Base-by-base conservation (phyloP, 148 eudicot species). In the Chenopodium formosanum region DNA sequence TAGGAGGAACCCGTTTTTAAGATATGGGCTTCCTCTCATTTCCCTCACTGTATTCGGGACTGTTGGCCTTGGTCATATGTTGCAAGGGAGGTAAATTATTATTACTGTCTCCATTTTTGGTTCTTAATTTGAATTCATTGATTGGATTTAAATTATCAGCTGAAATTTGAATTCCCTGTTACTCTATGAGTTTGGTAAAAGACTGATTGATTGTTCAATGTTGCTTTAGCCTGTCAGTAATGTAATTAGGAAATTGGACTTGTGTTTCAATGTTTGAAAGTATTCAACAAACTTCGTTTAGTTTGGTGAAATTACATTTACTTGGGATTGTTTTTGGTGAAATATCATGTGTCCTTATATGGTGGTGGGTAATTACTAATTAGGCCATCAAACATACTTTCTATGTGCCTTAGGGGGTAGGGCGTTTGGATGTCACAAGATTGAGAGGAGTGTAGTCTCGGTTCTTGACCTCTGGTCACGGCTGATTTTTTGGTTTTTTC, bases 21-120 rank as follows among this genome's bases (percentile, higher is more conserved):
- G 96, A 90, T 97, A 97, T 76, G 98, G 99, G 50, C 92, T 97
- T 75, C 98, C 99, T 68, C 92, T 97, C 87, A 92, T 97, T 82
- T 97, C 98, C 17, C 90, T 97, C 22, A 91, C 95, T 10, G 97
- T 97, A 71, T 62, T 91, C 71, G 99, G 99, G 44, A 76, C 98
- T 5, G 83, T 96, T 81, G 99, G 98, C 53, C 95, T 96, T 71
- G 98, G 90, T 58, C 99, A 96, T 88, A 92, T 96, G 78, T 80
- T 96, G 84, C 98, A 94, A 87, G 99, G 98, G 79, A 92, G 98
- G 99, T 94, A 82, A 82, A 19, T 62, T 76, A 14, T 4, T 7
- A 0, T 47, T 31, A 60, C 52, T 75, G 13, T 46, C 50, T 47
- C 58, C 44, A 0, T 14, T 12, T 56, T 56, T 0, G 20, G 5